Evolutionary conservation across 2,329 filamentous ascomycete genomes (phyloP).

Genomic region (Colletotrichum musicola): DNA sequence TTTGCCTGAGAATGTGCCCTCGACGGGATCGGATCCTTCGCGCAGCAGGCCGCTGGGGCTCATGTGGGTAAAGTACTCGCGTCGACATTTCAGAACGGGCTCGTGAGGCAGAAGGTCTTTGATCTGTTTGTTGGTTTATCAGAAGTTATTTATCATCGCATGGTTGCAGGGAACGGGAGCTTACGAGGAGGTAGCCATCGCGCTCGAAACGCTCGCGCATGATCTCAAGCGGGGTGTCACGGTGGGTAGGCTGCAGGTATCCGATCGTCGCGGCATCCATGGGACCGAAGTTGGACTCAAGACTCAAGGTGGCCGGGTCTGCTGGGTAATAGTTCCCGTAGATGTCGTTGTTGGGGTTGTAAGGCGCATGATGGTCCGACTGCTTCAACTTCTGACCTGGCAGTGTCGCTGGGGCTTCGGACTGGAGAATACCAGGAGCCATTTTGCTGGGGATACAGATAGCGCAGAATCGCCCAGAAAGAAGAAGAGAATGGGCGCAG

Average conservation of each 20-base stretch:
- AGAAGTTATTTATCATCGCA: not conserved
- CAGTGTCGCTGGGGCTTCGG: conserved; percentile 15
- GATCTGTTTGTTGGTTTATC: not conserved
- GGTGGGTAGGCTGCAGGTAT: conserved; percentile 18
- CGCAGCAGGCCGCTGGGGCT: conserved; percentile 35
- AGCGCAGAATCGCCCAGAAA: no score
- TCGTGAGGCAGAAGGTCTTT: conserved; percentile 31
- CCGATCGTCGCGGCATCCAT: conserved; percentile 12
- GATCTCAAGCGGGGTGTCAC: conserved; percentile 20
- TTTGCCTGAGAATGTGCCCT: conserved; percentile 31
- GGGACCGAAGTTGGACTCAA: conserved; percentile 15
- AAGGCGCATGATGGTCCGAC: not conserved
- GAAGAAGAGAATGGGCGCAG: no score
- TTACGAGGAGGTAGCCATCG: conserved; percentile 34
- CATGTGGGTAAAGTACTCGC: conserved; percentile 37
- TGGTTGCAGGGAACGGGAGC: not conserved
- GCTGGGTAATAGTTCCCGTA: conserved; percentile 20
- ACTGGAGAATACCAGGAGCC: conserved; percentile 21
- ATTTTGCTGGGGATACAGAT: not conserved
- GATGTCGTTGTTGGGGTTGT: conserved; percentile 7
- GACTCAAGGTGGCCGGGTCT: not conserved
- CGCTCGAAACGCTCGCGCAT: conserved; percentile 29
- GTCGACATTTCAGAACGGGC: conserved; percentile 27
- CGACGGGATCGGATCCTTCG: conserved; percentile 29
- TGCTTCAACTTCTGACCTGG: conserved; percentile 7